These are phyloP conservation scores for Venturia effusa DNA, from an alignment of 2,329 filamentous ascomycete genomes.

Conservation along the genomic window DNA sequence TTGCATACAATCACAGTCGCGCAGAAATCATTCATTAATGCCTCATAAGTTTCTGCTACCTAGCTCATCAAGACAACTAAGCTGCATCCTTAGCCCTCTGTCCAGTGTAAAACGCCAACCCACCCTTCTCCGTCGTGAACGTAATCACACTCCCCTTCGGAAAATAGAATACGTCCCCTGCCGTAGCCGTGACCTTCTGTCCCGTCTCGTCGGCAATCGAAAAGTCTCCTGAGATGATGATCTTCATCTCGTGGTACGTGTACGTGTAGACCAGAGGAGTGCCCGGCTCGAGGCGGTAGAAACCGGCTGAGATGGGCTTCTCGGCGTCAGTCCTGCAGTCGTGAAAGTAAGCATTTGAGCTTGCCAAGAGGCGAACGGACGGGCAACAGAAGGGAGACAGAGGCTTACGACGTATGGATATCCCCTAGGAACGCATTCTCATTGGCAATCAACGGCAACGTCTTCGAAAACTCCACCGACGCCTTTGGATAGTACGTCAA, in stretches of 20 bases:
- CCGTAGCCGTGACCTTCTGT: conserved; percentile 45
- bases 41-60: too few relatives aligned
- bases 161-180: conserved; percentile 60
- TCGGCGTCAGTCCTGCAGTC: conserved; percentile 39
- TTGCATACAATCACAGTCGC: too few relatives aligned
- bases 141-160: conserved; percentile 56
- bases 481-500: conserved; percentile 42
- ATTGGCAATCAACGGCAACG: conserved; percentile 55
- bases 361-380: neutral
- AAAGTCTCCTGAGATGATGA: conserved; percentile 57
- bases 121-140: conserved; percentile 51
- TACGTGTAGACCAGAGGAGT: conserved; percentile 58
- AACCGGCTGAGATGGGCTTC: conserved; percentile 51
- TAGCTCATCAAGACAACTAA: conserved; percentile 8
- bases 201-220: conserved; percentile 54
- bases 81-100: conserved; percentile 26
- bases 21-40: too few relatives aligned
- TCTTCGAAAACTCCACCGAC: conserved; percentile 41
- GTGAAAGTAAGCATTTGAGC: too few relatives aligned
- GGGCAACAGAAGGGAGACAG: neutral
- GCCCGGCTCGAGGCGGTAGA: conserved; percentile 59
- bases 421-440: conserved; percentile 60
- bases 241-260: conserved; percentile 64
- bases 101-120: conserved; percentile 46
- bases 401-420: conserved; percentile 41